Evolutionary conservation across 2,329 filamentous ascomycete genomes (phyloP).

Genomic region (Amauroascus verrucosus): DNA sequence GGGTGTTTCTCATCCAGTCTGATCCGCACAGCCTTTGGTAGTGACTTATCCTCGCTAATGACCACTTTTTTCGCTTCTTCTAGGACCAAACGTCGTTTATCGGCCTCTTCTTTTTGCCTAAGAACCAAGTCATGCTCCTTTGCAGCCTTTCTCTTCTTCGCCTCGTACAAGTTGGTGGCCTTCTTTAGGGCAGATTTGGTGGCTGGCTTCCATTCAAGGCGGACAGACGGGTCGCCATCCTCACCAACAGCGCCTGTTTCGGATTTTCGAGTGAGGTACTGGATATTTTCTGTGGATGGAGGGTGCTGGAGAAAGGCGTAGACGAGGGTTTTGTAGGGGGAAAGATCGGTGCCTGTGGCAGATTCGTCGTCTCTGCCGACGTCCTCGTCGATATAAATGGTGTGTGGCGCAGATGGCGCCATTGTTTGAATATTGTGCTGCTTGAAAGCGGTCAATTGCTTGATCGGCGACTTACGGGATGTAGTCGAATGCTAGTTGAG

Average conservation of each 20-base stretch:
- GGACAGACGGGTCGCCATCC: slow-evolving; percentile 53
- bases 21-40: slow-evolving; percentile 66
- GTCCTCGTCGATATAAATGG: slow-evolving; percentile 71
- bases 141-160: slow-evolving; percentile 72
- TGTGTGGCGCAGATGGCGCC: slow-evolving; percentile 23
- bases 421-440: background rate
- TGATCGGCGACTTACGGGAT: background rate
- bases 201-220: slow-evolving; percentile 66
- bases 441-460: background rate
- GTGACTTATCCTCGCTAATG: slow-evolving; percentile 56
- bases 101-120: slow-evolving; percentile 61
- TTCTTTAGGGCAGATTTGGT: slow-evolving; percentile 82
- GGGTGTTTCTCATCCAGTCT: slow-evolving; percentile 62
- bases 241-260: slow-evolving; percentile 50
- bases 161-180: slow-evolving; percentile 61
- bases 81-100: slow-evolving; percentile 58
- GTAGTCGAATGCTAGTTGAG: background rate
- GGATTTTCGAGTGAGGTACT: slow-evolving; percentile 61
- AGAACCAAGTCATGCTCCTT: slow-evolving; percentile 65
- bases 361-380: slow-evolving; percentile 59
- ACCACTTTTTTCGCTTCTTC: slow-evolving; percentile 75
- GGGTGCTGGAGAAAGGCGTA: slow-evolving; percentile 65
- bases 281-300: slow-evolving; percentile 44
- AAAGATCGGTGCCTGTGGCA: slow-evolving; percentile 57
- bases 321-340: slow-evolving; percentile 72